phyloP scores from a whole-genome alignment of 257 asterid species.

The Solanum appendiculatum region DNA sequence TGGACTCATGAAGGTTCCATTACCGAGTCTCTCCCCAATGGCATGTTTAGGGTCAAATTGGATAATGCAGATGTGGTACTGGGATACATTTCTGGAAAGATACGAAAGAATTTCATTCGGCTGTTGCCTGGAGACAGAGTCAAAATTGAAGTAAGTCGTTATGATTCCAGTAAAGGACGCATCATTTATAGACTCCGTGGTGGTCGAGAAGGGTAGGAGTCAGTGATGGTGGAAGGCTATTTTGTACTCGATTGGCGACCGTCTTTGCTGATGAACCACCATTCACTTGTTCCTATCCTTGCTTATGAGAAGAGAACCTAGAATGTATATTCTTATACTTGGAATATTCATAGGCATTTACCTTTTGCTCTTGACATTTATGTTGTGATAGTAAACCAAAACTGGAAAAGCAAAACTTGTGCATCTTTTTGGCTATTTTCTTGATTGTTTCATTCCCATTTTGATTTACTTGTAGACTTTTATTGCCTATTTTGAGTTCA shows the following conservation, averaged over 20 bases:
- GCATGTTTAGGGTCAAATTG: conserved; percentile 16
- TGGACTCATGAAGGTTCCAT: conserved; percentile 11
- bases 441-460: neutral
- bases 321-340: neutral
- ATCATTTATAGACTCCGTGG: conserved; percentile 11
- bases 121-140: conserved; percentile 11
- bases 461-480: neutral
- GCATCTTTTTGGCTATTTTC: neutral
- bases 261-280: neutral
- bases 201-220: conserved; percentile 1
- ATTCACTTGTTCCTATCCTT: neutral
- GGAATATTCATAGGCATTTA: neutral
- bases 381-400: neutral
- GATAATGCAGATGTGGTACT: conserved; percentile 10
- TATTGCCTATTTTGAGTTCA: neutral
- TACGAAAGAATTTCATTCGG: conserved; percentile 11
- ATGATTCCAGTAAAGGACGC: conserved; percentile 12
- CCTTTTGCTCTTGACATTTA: neutral
- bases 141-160: conserved; percentile 6
- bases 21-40: conserved; percentile 16
- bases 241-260: neutral
- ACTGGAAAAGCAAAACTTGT: neutral
- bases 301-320: neutral
- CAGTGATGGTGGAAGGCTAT: neutral
- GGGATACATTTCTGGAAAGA: conserved; percentile 21